Base-by-base conservation (phyloP, 2,329 filamentous ascomycete genomes). In the Westerdykella aurantiaca region DNA sequence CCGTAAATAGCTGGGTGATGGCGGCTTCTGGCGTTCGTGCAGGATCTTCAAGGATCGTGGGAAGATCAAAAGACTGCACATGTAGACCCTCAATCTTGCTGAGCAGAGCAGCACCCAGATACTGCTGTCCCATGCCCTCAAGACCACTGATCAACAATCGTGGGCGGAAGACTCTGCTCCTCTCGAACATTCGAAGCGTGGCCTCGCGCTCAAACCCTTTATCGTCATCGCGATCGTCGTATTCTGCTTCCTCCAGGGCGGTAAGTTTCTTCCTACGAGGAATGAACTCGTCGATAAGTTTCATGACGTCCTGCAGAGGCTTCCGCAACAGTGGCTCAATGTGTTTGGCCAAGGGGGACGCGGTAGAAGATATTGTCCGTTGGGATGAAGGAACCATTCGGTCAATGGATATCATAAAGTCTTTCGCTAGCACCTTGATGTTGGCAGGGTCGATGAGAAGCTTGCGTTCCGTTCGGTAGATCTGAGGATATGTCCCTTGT, bases 401-500 rank as follows among this genome's bases (percentile, higher is more conserved):
- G 72, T 95, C 95, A 62, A 96, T 83, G 0, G 91, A 95, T 12
- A 96, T 79, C 86, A 95, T 95, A 58, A 98, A 98, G 67, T 98
- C 93, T 44, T 93, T 93, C 4, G 93, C 88, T 35, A 87, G 83
- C 31, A 98, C 82, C 45, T 82, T 82, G 60, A 98, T 95, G 57
- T 83, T 87, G 48, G 80, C 79, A 0, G 90, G 84, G 55, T 96
- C 83, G 45, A 98, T 93, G 35, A 94, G 71, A 25, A 97, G 80
- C 70, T 96, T 96, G 64, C 94, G 83, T 52, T 86, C 83, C 0
- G 90, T 91, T 18, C 81, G 80, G 72, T 98, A 98, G 49, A 98
- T 96, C 60, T 98, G 93, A 13, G 93, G 93, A 61, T 94, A 98
- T 3, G 87, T 91, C 56, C 93, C 80, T 68, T 98, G 93, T 18